A percentile compares a stretch with the other conserved stretches of the same genome.
Evolutionary conservation across 257 asterid genomes (phyloP).

Genomic region (Capsicum rhomboideum): DNA sequence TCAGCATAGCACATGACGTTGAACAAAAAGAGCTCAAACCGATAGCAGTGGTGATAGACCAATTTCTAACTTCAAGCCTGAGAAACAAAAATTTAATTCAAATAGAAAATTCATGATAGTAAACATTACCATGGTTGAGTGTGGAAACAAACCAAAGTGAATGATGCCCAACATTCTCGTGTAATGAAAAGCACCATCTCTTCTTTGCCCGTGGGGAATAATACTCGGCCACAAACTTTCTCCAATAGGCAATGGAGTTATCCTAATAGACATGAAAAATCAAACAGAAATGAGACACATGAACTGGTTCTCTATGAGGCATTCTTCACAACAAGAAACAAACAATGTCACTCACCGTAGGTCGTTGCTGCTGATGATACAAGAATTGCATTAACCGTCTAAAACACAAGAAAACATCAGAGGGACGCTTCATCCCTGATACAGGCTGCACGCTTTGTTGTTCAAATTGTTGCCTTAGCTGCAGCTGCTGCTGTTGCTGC

Average conservation of each 20-base stretch:
- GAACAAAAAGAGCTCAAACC: neutral
- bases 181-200: conserved; percentile 91
- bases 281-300: neutral
- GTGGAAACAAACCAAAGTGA: conserved; percentile 93
- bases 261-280: conserved; percentile 33
- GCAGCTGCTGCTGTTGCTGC: conserved; percentile 62
- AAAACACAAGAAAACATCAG: conserved; percentile 86
- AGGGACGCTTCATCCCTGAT: conserved; percentile 63
- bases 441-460: conserved; percentile 65
- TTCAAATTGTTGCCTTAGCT: conserved; percentile 64
- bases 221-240: conserved; percentile 91
- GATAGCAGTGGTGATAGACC: neutral
- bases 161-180: conserved; percentile 87
- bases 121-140: conserved; percentile 78
- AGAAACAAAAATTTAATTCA: neutral
- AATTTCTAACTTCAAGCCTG: neutral
- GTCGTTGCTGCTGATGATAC: conserved; percentile 92
- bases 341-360: conserved; percentile 55
- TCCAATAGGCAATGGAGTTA: conserved; percentile 90
- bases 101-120: neutral
- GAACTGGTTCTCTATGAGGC: neutral
- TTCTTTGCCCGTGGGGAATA: conserved; percentile 94
- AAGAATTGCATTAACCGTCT: conserved; percentile 91
- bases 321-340: neutral
- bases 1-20: neutral